phyloP scores from a whole-genome alignment of 2,329 filamentous ascomycete genomes.

The Onygenales sp. region DNA sequence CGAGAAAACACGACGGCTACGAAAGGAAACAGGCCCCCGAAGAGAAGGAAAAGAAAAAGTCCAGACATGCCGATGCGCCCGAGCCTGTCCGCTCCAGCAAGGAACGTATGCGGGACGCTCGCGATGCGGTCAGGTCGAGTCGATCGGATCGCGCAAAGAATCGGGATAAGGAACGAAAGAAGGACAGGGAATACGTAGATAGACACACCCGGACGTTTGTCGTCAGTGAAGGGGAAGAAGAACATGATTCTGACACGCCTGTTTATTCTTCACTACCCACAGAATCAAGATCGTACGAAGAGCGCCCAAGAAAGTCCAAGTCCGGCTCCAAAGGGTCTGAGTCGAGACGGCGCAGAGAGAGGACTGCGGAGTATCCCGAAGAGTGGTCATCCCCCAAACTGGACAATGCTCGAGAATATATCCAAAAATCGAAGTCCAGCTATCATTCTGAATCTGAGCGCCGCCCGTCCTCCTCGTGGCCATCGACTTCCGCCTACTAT shows the following conservation, averaged over 20 bases:
- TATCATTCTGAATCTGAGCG: slow-evolving; percentile 11
- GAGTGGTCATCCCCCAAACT: slow-evolving; percentile 23
- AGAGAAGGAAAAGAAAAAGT: slow-evolving; percentile 29
- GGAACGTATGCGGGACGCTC: slow-evolving; percentile 16
- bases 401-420: slow-evolving; percentile 30
- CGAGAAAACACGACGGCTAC: slow-evolving; percentile 32
- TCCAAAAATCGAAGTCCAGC: slow-evolving; percentile 17
- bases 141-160: slow-evolving; percentile 28
- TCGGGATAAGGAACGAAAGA: slow-evolving; percentile 33
- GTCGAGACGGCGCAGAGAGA: slow-evolving; percentile 16
- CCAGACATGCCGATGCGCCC: slow-evolving; percentile 19
- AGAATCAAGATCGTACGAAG: not conserved
- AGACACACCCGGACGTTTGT: slow-evolving; percentile 27
- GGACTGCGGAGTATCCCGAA: slow-evolving; percentile 15
- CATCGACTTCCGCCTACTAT: slow-evolving; percentile 23
- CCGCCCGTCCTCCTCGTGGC: slow-evolving; percentile 21
- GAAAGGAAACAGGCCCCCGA: slow-evolving; percentile 24
- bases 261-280: slow-evolving; percentile 15
- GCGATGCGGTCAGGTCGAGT: slow-evolving; percentile 22
- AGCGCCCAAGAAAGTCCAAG: slow-evolving; percentile 10
- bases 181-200: slow-evolving; percentile 25
- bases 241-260: slow-evolving; percentile 25
- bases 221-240: slow-evolving; percentile 20
- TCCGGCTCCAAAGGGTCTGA: slow-evolving; percentile 17
- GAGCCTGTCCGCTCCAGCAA: slow-evolving; percentile 17